These are phyloP conservation scores for Trichoderma endophyticum DNA, from an alignment of 2,329 filamentous ascomycete species.

Conservation along the genomic window DNA sequence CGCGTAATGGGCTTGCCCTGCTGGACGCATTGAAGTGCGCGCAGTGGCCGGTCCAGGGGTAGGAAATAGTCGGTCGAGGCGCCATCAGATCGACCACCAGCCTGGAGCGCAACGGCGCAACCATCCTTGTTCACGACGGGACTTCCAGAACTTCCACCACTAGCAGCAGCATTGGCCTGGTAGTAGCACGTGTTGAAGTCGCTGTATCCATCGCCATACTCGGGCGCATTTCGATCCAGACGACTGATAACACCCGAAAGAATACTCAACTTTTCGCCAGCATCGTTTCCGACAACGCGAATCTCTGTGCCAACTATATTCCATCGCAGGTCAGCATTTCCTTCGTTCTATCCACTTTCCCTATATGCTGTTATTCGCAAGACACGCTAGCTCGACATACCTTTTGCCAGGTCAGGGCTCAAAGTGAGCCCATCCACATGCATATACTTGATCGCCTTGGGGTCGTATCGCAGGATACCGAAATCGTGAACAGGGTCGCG, in stretches of 20 bases:
- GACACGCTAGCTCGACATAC: slow-evolving; percentile 34
- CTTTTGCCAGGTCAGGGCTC: slow-evolving; percentile 78
- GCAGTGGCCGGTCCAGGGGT: slow-evolving; percentile 82
- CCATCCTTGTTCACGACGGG: slow-evolving; percentile 96
- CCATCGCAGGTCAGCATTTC: not conserved
- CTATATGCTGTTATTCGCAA: slow-evolving; percentile 21
- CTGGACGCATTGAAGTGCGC: slow-evolving; percentile 83
- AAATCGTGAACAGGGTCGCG: slow-evolving; percentile 98
- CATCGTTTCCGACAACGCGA: slow-evolving; percentile 95
- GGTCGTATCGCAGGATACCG: slow-evolving; percentile 93
- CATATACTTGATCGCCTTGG: slow-evolving; percentile 97
- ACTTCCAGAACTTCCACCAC: slow-evolving; percentile 96
- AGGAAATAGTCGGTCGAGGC: slow-evolving; percentile 98
- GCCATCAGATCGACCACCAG: slow-evolving; percentile 88
- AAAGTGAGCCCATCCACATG: slow-evolving; percentile 75
- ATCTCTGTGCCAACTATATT: slow-evolving; percentile 80
- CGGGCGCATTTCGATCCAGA: slow-evolving; percentile 91
- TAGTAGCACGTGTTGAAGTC: slow-evolving; percentile 98
- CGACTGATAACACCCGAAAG: slow-evolving; percentile 95
- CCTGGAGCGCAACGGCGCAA: slow-evolving; percentile 86
- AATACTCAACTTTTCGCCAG: slow-evolving; percentile 97
- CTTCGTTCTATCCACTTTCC: not conserved
- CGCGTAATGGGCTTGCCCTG: slow-evolving; percentile 72
- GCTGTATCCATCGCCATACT: slow-evolving; percentile 96
- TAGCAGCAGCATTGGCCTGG: slow-evolving; percentile 93